Evolutionary conservation across 352 stramenopile genomes (phyloP).

Genomic region (Globisporangium canariense): DNA sequence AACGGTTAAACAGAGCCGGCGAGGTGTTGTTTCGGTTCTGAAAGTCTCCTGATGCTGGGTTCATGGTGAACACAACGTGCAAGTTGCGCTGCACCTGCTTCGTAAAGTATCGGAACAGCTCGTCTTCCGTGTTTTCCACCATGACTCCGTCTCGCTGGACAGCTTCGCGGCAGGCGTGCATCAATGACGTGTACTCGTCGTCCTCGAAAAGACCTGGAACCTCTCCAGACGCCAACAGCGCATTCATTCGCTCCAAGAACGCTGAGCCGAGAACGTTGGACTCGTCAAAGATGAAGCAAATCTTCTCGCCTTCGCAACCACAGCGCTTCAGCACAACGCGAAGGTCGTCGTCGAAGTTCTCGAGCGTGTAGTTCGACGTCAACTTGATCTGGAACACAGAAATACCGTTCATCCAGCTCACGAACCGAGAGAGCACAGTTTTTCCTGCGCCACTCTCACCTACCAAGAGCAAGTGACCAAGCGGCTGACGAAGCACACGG

Average conservation of each 20-base stretch:
- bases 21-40: slow-evolving; percentile 97
- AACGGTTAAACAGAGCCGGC: slow-evolving; percentile 99
- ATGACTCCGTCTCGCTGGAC: slow-evolving; percentile 89
- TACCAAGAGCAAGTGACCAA: slow-evolving; percentile 98
- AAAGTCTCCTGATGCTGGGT: slow-evolving; percentile 97
- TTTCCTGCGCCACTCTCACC: slow-evolving; percentile 99
- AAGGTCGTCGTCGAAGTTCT: slow-evolving; percentile 99
- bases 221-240: slow-evolving; percentile 98
- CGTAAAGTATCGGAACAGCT: slow-evolving; percentile 97
- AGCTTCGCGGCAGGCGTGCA: slow-evolving; percentile 94
- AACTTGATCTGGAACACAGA: slow-evolving; percentile 99
- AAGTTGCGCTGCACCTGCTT: slow-evolving; percentile 98
- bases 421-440: slow-evolving; percentile 98
- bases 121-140: slow-evolving; percentile 92
- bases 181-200: slow-evolving; percentile 97
- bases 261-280: slow-evolving; percentile 97
- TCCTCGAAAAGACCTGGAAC: slow-evolving; percentile 99
- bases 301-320: slow-evolving; percentile 97
- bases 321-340: slow-evolving; percentile 96
- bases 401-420: slow-evolving; percentile 99
- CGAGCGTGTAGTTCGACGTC: slow-evolving; percentile 97
- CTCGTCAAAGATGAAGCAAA: slow-evolving; percentile 99
- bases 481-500: slow-evolving; percentile 96
- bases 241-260: slow-evolving; percentile 99
- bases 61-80: slow-evolving; percentile 99